Percentiles rank a stretch among this genome's conserved stretches.
Conservation (phyloP, 768 basidiomycete species). For the Lactarius indigo region DNA sequence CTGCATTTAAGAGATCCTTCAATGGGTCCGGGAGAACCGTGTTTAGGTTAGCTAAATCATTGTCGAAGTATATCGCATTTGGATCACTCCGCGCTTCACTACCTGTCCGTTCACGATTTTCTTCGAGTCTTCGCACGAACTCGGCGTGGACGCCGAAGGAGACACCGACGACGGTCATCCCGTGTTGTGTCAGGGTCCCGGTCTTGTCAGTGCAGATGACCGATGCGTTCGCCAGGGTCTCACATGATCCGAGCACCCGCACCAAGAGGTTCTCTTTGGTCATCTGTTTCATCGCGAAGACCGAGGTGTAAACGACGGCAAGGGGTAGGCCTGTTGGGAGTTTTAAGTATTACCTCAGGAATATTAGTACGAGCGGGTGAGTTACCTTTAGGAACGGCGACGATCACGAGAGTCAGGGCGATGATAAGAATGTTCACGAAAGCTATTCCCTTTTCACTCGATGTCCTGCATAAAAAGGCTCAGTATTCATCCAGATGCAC, state of each 20-base stretch:
- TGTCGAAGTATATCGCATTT: conserved; percentile 71
- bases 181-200: conserved; percentile 92
- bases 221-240: conserved; percentile 97
- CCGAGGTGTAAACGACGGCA: conserved; percentile 91
- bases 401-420: conserved; percentile 82
- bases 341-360: conserved; percentile 16
- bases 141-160: conserved; percentile 93
- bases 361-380: conserved; percentile 13
- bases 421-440: conserved; percentile 95
- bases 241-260: conserved; percentile 92
- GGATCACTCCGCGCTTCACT: conserved; percentile 47
- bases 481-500: too few relatives aligned
- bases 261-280: conserved; percentile 91
- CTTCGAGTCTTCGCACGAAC: conserved; percentile 76
- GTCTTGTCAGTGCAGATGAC: conserved; percentile 97
- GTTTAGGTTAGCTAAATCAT: conserved; percentile 75
- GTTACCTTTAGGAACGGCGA: conserved; percentile 77
- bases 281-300: conserved; percentile 99
- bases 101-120: conserved; percentile 69
- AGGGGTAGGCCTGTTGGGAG: conserved; percentile 70
- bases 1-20: conserved; percentile 69
- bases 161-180: conserved; percentile 94
- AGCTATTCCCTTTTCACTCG: conserved; percentile 80
- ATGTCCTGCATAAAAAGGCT: conserved; percentile 40
- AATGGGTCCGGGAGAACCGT: conserved; percentile 57